Conservation (phyloP, 352 stramenopile species). For the Globisporangium splendens region DNA sequence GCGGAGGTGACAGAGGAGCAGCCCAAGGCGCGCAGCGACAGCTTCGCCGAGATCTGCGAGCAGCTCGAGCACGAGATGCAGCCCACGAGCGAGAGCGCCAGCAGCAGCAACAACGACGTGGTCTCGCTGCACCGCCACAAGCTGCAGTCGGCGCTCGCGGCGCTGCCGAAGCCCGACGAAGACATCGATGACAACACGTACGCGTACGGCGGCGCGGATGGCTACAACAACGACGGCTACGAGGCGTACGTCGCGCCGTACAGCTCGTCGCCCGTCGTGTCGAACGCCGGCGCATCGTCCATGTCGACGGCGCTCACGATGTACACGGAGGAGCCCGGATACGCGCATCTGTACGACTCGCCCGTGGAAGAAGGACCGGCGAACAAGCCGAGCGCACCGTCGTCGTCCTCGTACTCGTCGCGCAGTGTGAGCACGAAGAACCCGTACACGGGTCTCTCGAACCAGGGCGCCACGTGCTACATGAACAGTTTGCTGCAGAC, state of each 20-base stretch:
- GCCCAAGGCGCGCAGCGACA: not conserved
- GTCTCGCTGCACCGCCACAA: conserved; percentile 21
- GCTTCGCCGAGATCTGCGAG: conserved; percentile 3
- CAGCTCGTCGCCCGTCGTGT: conserved; percentile 6
- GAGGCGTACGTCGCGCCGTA: conserved; percentile 14
- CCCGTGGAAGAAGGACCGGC: conserved; percentile 11
- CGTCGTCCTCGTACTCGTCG: conserved; percentile 14
- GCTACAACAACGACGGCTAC: conserved; percentile 15
- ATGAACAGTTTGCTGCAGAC: conserved; percentile 93
- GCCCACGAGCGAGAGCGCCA: not conserved
- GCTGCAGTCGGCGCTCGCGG: conserved; percentile 27
- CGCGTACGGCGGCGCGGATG: conserved; percentile 4
- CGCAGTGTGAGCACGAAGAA: conserved; percentile 23
- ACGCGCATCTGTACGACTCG: conserved; percentile 61
- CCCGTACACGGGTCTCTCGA: conserved; percentile 77
- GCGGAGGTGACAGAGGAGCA: not conserved
- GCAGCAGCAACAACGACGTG: conserved; percentile 22
- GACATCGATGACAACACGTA: conserved; percentile 14
- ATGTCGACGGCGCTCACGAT: conserved; percentile 46
- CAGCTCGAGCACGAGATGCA: conserved; percentile 8
- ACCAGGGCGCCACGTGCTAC: conserved; percentile 92
- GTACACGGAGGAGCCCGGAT: conserved; percentile 32
- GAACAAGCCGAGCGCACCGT: conserved; percentile 10
- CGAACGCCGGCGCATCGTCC: conserved; percentile 2
- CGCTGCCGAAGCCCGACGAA: conserved; percentile 21